phyloP scores from a whole-genome alignment of 345 rosid genomes.

The Physaria fendleri region DNA sequence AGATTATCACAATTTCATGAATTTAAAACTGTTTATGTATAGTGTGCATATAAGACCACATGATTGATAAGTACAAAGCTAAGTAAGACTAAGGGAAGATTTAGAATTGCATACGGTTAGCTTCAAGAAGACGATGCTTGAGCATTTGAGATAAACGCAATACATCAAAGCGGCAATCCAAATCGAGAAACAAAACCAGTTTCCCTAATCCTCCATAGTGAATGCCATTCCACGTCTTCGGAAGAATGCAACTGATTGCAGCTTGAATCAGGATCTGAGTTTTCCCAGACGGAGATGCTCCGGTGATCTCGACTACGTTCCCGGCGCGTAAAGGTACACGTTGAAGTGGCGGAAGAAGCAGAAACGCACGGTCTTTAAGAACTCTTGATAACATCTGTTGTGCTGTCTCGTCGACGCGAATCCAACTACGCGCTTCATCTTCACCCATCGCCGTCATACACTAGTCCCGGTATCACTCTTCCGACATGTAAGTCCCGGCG shows the following conservation, averaged over 20 bases:
- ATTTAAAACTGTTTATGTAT: neutral
- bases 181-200: slow-evolving; percentile 52
- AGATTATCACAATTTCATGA: neutral
- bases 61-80: neutral
- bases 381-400: slow-evolving; percentile 53
- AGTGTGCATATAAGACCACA: neutral
- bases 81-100: neutral
- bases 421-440: slow-evolving; percentile 35
- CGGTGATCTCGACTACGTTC: slow-evolving; percentile 61
- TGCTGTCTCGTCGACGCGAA: slow-evolving; percentile 52
- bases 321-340: slow-evolving; percentile 59
- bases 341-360: slow-evolving; percentile 58
- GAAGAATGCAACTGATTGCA: slow-evolving; percentile 65
- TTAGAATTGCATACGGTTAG: slow-evolving; percentile 12
- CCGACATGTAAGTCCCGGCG: slow-evolving; percentile 9
- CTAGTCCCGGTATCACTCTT: neutral
- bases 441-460: slow-evolving; percentile 14
- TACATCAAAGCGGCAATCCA: slow-evolving; percentile 71
- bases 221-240: slow-evolving; percentile 52
- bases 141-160: slow-evolving; percentile 56
- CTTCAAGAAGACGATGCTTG: slow-evolving; percentile 41
- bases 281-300: slow-evolving; percentile 67
- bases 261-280: slow-evolving; percentile 63
- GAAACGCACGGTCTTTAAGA: slow-evolving; percentile 34
- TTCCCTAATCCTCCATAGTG: slow-evolving; percentile 64